phyloP scores from a whole-genome alignment of 805 yeast genomes.

The Zygosaccharomyces lentus region DNA sequence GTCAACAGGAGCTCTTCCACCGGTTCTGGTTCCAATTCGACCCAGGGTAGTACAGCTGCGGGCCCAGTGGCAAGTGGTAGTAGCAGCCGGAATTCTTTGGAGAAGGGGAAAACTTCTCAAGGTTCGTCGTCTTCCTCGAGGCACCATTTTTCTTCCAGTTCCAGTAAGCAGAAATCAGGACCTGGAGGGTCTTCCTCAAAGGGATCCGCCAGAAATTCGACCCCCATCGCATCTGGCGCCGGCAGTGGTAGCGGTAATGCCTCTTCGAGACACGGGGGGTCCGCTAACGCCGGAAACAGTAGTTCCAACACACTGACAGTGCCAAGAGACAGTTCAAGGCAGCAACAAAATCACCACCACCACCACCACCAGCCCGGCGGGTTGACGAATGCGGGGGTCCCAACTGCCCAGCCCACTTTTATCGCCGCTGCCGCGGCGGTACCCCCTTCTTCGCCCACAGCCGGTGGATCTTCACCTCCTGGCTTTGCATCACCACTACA shows the following conservation, averaged over 20 bases:
- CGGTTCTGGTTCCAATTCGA: slow-evolving; percentile 3
- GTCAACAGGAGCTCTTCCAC: slow-evolving; percentile 10
- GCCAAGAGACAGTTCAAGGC: slow-evolving; percentile 4
- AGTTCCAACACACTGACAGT: neutral
- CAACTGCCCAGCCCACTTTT: slow-evolving; percentile 24
- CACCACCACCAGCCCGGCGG: neutral
- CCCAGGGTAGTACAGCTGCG: slow-evolving; percentile 15
- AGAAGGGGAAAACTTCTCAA: slow-evolving; percentile 14
- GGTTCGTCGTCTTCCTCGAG: slow-evolving; percentile 10
- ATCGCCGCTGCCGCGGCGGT: slow-evolving; percentile 28
- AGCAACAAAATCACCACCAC: slow-evolving; percentile 1
- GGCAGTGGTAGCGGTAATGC: neutral
- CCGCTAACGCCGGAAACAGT: neutral
- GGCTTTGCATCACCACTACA: slow-evolving; percentile 10
- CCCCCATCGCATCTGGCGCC: slow-evolving; percentile 7
- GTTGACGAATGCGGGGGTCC: neutral
- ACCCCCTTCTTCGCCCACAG: slow-evolving; percentile 19
- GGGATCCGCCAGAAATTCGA: slow-evolving; percentile 9
- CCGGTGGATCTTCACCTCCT: slow-evolving; percentile 6
- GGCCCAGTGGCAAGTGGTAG: slow-evolving; percentile 12
- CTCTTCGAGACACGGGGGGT: slow-evolving; percentile 4
- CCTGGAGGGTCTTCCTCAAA: slow-evolving; percentile 9
- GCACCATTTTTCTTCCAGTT: slow-evolving; percentile 7
- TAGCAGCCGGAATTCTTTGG: slow-evolving; percentile 15
- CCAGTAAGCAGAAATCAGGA: slow-evolving; percentile 6